Evolutionary conservation across 2,329 filamentous ascomycete species (phyloP).

Genomic region (Fusarium sp.): DNA sequence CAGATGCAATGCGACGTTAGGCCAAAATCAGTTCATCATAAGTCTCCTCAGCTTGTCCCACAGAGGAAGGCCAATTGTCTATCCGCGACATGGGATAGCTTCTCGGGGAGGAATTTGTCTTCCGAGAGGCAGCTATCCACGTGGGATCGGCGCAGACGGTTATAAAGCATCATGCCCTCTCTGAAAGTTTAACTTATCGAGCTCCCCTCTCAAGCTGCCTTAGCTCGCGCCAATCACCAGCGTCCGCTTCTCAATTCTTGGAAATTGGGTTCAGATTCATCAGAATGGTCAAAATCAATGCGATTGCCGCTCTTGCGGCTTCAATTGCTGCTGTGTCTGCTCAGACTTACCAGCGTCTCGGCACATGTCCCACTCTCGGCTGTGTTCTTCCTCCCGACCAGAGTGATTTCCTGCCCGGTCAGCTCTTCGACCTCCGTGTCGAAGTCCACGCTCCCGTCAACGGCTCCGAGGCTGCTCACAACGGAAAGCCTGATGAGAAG

Average conservation of each 20-base stretch:
- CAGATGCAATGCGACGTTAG: conserved; percentile 21
- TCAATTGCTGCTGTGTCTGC: conserved; percentile 58
- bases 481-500: conserved; percentile 75
- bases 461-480: conserved; percentile 80
- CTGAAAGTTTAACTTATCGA: conserved; percentile 9
- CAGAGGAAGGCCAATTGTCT: conserved; percentile 38
- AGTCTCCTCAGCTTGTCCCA: conserved; percentile 37
- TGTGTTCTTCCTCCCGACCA: conserved; percentile 72
- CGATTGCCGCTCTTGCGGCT: conserved; percentile 50
- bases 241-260: conserved; percentile 1
- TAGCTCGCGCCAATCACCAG: conserved; percentile 22
- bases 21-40: conserved; percentile 33
- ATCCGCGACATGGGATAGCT: conserved; percentile 25
- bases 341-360: conserved; percentile 70
- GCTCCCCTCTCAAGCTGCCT: conserved; percentile 32
- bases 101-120: conserved; percentile 26
- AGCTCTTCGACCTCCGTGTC: conserved; percentile 85
- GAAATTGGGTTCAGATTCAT: conserved; percentile 18
- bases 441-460: conserved; percentile 86
- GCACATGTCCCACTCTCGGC: conserved; percentile 68
- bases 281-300: conserved; percentile 53
- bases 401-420: conserved; percentile 85
- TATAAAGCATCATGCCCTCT: conserved; percentile 42
- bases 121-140: conserved; percentile 32
- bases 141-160: conserved; percentile 31